Conservation (phyloP, 345 rosid genomes). For the Syzygium aqueum region DNA sequence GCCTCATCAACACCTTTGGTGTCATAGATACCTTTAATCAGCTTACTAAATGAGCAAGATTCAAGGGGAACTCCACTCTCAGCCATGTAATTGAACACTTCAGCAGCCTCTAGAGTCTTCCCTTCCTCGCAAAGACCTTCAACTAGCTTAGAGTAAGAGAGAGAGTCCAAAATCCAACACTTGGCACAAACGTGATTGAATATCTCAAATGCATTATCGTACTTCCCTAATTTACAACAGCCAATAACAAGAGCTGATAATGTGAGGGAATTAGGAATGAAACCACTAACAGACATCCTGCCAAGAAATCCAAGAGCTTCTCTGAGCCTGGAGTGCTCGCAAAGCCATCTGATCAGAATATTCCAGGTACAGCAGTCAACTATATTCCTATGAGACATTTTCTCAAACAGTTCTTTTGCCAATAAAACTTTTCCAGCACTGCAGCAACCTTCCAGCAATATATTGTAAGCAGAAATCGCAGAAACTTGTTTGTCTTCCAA, state of each 20-base stretch:
- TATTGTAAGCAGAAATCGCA: constrained; percentile 29
- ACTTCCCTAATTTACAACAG: constrained; percentile 19
- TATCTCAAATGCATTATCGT: constrained; percentile 20
- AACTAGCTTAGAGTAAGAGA: constrained; percentile 36
- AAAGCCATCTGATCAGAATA: constrained; percentile 38
- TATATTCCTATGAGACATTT: constrained; percentile 24
- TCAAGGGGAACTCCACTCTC: constrained; percentile 17
- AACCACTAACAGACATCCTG: constrained; percentile 29
- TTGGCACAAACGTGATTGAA: constrained; percentile 13
- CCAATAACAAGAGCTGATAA: constrained; percentile 41
- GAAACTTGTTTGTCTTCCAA: constrained; percentile 28
- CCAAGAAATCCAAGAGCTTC: constrained; percentile 36
- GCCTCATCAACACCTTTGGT: constrained; percentile 29
- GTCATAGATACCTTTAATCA: constrained; percentile 22
- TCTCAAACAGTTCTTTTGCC: constrained; percentile 27
- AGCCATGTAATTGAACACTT: constrained; percentile 37
- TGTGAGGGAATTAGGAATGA: constrained; percentile 27
- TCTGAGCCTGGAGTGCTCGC: constrained; percentile 18
- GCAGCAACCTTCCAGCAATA: constrained; percentile 37
- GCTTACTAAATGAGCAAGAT: constrained; percentile 16
- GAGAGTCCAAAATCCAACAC: constrained; percentile 25
- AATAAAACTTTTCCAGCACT: constrained; percentile 18
- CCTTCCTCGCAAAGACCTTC: constrained; percentile 26
- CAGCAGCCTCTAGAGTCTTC: constrained; percentile 26
- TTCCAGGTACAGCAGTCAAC: constrained; percentile 44